Evolutionary conservation across 768 basidiomycete genomes (phyloP), one percentile per base, ranked within the genome.

Genomic region (Trametes meyenii): DNA sequence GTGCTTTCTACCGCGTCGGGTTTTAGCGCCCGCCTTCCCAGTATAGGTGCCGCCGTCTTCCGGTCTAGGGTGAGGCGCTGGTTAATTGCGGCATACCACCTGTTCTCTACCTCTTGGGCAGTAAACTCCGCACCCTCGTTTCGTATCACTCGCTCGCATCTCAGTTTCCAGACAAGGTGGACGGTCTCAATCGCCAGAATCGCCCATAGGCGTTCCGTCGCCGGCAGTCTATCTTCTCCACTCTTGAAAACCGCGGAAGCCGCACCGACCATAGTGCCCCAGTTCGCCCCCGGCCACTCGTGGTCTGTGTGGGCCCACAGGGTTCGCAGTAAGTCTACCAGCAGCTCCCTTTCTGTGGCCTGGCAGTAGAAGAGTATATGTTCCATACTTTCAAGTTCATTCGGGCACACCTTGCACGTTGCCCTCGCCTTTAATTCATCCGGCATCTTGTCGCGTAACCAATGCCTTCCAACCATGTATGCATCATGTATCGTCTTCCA

Each of bases 141-240:
- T 21, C 6, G 8, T 5, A 48, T 35, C 26, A 54, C 52, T n/a
- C 40, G 2, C n/a, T 62, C 61, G 17, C 55, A 56, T 43, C 54
- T 23, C 13, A 62, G 39, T 48, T 56, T 62, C 61, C 61, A 62
- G 29, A 62, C 46, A 1, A 56, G 21, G 26, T 62, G 33, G 1
- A 14, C 55, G 2, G 61, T 6, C 33, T 62, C 55, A 0, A 33
- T 51, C 13, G 19, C 38, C 2, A 62, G 38, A n/a, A 51, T 45
- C 16, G 45, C 16, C 51, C 53, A 62, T 2, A 42, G 42, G 2
- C 24, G 2, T 17, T 40, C 54, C 16, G 13, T 16, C 2, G 44
- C 13, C 5, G 16, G 23, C 56, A 23, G 12, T 16, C 10, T 5
- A 19, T 23, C 23, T 5, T 6, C 24, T 5, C n/a, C 3, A 17